phyloP scores from a whole-genome alignment of 2,329 filamentous ascomycete genomes.

The Pseudogymnoascus sp. region DNA sequence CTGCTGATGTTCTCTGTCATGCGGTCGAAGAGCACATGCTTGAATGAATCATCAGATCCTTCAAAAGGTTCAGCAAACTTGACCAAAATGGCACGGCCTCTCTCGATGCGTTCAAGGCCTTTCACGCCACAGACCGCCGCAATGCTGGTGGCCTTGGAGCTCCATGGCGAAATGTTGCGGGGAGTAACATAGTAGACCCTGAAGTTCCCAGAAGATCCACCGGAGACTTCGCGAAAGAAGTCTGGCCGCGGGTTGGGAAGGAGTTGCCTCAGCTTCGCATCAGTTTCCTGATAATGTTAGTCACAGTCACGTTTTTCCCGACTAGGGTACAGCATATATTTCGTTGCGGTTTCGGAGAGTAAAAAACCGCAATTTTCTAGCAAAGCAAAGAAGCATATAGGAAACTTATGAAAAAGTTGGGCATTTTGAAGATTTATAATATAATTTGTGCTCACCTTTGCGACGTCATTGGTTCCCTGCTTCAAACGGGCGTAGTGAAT shows the following conservation, averaged over 20 bases:
- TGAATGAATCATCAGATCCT: slow-evolving; percentile 46
- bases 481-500: slow-evolving; percentile 26
- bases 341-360: background rate
- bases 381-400: background rate
- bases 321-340: background rate
- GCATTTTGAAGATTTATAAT: background rate
- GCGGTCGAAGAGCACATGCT: slow-evolving; percentile 76
- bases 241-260: slow-evolving; percentile 14
- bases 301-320: background rate
- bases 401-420: background rate
- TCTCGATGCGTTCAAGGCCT: slow-evolving; percentile 71
- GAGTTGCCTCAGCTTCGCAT: slow-evolving; percentile 22
- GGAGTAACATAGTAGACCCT: slow-evolving; percentile 60
- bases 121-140: slow-evolving; percentile 83
- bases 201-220: slow-evolving; percentile 9
- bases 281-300: slow-evolving; percentile 16
- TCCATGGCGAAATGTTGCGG: slow-evolving; percentile 91
- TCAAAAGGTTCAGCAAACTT: slow-evolving; percentile 48
- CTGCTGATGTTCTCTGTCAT: slow-evolving; percentile 84
- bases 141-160: slow-evolving; percentile 90
- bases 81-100: slow-evolving; percentile 71
- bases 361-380: slow-evolving; percentile 8
- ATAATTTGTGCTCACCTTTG: slow-evolving; percentile 11
- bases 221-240: background rate
- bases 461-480: slow-evolving; percentile 11